Conservation (phyloP, 1,139 yeast species). For the Saccharomycopsis crataegensis region DNA sequence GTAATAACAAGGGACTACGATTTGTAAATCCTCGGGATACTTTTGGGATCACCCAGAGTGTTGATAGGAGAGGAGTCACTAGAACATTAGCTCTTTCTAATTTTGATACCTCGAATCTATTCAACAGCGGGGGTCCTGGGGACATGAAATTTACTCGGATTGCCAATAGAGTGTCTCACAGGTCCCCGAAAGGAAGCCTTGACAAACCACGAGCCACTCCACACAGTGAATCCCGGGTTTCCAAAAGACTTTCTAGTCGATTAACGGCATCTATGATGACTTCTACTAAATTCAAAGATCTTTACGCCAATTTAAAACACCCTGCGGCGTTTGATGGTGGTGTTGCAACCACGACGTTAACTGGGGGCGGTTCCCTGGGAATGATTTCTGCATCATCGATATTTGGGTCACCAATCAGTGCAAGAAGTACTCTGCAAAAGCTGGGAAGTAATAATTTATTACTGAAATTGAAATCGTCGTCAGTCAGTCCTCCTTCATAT, state of each 20-base stretch:
- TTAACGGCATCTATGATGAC: not conserved
- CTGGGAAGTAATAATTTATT: slow-evolving; percentile 10
- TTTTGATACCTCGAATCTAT: too few relatives aligned
- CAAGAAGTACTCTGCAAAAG: not conserved
- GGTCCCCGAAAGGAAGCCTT: not conserved
- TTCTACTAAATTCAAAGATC: not conserved
- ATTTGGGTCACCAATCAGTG: slow-evolving; percentile 8
- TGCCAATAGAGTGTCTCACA: not conserved
- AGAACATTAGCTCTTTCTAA: too few relatives aligned
- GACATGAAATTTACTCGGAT: not conserved
- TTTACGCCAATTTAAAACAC: slow-evolving; percentile 1
- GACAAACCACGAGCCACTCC: slow-evolving; percentile 3
- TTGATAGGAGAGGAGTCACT: slow-evolving; percentile 6
- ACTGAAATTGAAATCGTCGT: slow-evolving; percentile 6
- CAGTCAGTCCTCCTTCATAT: slow-evolving; percentile 1
- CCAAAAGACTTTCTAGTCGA: slow-evolving; percentile 3
- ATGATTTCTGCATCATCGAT: not conserved
- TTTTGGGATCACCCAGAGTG: slow-evolving; percentile 6
- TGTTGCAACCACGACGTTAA: not conserved
- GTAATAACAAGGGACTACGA: not conserved
- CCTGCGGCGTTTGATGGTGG: not conserved
- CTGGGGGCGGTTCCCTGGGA: not conserved
- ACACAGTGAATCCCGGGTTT: slow-evolving; percentile 14
- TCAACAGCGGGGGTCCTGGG: too few relatives aligned
- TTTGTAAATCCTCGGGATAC: not conserved